phyloP scores from a whole-genome alignment of 208 protist species.

The Trichomonas vaginalis region DNA sequence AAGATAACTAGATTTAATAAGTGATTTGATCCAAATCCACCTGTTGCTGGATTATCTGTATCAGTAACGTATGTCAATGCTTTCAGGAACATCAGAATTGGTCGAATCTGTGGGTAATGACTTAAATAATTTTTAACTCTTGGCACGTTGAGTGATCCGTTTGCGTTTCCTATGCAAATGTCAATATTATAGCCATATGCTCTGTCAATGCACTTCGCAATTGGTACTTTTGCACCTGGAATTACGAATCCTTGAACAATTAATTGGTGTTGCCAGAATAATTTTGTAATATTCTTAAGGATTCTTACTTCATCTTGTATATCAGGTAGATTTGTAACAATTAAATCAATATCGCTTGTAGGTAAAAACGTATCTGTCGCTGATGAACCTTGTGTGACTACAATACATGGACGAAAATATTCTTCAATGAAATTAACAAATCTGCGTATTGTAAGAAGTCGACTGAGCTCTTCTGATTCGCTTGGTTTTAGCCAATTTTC shows the following conservation, averaged over 20 bases:
- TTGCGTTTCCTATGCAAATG: not conserved
- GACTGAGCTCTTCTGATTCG: not conserved
- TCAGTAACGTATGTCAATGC: not conserved
- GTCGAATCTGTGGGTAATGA: not conserved
- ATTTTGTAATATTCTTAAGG: not conserved
- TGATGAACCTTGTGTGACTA: not conserved
- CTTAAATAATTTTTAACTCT: not conserved
- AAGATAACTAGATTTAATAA: not conserved
- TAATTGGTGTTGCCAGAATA: not conserved
- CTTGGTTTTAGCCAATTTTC: not conserved
- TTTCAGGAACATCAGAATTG: not conserved
- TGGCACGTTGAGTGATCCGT: not conserved
- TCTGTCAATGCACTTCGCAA: not conserved
- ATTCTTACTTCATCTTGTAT: not conserved
- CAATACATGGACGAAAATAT: not conserved
- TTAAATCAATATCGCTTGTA: not conserved
- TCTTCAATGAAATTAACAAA: not conserved
- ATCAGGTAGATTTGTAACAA: not conserved
- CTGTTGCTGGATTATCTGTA: not conserved
- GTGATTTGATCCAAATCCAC: constrained; percentile 13
- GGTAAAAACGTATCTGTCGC: not conserved
- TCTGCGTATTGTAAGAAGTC: not conserved
- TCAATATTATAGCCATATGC: not conserved
- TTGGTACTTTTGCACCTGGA: not conserved
- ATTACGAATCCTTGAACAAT: not conserved